Evolutionary conservation across 225 moss, liverwort and hornwort genomes (phyloP).

Genomic region (Climacium dendroides): DNA sequence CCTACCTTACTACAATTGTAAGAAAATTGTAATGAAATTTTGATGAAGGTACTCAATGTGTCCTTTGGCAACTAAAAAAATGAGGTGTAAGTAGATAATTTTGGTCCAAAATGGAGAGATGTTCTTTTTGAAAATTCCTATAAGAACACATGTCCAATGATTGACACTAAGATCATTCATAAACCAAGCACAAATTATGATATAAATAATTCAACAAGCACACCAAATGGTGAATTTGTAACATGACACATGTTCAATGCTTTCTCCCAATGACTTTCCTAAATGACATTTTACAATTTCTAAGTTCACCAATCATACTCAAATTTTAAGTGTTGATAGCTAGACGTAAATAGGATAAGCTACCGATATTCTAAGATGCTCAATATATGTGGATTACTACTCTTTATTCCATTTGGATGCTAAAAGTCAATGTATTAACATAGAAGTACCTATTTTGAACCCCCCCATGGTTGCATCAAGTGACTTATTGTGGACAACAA

Average conservation of each 20-base stretch:
- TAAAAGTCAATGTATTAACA: background rate
- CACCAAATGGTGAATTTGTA: background rate
- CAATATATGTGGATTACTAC: background rate
- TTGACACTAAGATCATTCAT: background rate
- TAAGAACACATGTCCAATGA: background rate
- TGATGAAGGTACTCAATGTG: background rate
- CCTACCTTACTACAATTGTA: background rate
- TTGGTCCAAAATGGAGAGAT: background rate
- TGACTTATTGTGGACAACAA: too few species aligned
- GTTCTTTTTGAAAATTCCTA: background rate
- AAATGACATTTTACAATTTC: background rate
- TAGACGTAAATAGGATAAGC: background rate
- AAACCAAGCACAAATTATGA: rapidly evolving
- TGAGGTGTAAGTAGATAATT: background rate
- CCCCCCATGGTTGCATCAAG: too few species aligned
- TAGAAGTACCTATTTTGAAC: too few species aligned
- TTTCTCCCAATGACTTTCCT: background rate
- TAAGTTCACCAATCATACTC: background rate
- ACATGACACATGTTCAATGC: too few species aligned
- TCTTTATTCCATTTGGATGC: background rate
- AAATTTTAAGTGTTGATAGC: background rate
- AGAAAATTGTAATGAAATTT: background rate
- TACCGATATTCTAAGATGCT: background rate
- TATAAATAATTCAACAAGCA: background rate
- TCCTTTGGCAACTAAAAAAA: background rate